These are phyloP conservation scores for Vanrija pseudolonga DNA, from an alignment of 1,284 basidiomycete species.

Conservation along the genomic window DNA sequence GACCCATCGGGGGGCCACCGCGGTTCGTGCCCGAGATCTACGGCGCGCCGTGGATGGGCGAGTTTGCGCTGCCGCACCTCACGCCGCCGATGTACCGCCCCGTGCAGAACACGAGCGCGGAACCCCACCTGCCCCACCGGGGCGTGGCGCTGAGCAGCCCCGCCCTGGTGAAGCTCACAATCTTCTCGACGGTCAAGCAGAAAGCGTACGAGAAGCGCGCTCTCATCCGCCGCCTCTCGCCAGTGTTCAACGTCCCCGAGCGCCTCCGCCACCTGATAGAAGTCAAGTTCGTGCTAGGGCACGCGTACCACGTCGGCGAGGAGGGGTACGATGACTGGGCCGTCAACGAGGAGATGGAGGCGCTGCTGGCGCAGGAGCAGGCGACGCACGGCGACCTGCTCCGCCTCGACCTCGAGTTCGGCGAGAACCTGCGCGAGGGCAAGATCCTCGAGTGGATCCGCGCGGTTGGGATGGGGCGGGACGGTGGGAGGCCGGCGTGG, in stretches of 20 bases:
- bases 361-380: conserved; percentile 16
- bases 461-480: conserved; percentile 6
- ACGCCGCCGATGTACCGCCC: conserved; percentile 6
- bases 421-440: conserved; percentile 17
- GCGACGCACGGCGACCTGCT: conserved; percentile 18
- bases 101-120: background rate
- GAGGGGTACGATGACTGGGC: conserved; percentile 4
- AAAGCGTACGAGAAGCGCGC: conserved; percentile 9
- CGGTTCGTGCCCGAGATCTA: conserved; percentile 6
- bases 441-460: conserved; percentile 15
- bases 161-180: conserved; percentile 27
- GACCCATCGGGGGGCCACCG: too few relatives aligned
- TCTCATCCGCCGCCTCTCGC: conserved; percentile 18
- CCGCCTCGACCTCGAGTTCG: conserved; percentile 11
- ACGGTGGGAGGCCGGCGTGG: conserved; percentile 13
- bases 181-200: conserved; percentile 25
- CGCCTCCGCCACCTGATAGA: conserved; percentile 10
- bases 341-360: conserved; percentile 17
- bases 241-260: conserved; percentile 9
- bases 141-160: conserved; percentile 1
- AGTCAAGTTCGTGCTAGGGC: conserved; percentile 22
- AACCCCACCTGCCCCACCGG: too few relatives aligned
- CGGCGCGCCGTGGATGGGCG: conserved; percentile 16
- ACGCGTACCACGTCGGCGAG: conserved; percentile 5
- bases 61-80: conserved; percentile 8